Conservation (phyloP, 139 green algal species). For the Bryopsis sp. region DNA sequence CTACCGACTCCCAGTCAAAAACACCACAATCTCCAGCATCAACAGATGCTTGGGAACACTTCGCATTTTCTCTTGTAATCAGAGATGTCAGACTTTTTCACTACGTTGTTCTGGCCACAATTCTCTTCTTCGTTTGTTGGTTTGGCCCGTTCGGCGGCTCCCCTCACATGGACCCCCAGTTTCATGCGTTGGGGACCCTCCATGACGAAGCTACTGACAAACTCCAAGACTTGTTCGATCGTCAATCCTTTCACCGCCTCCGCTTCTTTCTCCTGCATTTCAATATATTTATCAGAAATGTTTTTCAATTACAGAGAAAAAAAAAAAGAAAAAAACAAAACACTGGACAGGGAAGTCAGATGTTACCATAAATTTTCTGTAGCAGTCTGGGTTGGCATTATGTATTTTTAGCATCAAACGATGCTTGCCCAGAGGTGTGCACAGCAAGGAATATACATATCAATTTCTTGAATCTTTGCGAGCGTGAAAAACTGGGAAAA, state of each 20-base stretch:
- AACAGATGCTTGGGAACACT: no score
- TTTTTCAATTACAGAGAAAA: no score
- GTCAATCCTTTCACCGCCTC: constrained; percentile 40
- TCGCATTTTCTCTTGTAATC: no score
- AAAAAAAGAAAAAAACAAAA: no score
- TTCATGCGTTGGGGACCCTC: background rate
- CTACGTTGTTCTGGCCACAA: no score
- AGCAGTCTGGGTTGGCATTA: background rate
- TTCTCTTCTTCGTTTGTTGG: no score
- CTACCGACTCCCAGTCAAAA: no score
- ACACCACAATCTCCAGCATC: no score
- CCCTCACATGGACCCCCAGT: background rate
- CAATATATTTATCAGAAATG: background rate
- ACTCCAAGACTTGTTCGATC: constrained; percentile 42
- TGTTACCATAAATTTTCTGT: no score
- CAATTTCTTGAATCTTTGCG: background rate
- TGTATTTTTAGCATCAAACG: background rate
- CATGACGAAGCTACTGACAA: constrained; percentile 31
- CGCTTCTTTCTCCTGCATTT: constrained; percentile 44
- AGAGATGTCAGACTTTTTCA: no score
- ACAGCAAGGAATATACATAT: background rate
- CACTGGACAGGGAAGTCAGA: no score
- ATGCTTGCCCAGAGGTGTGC: background rate
- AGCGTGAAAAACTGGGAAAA: constrained; percentile 20
- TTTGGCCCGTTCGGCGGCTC: background rate